Conservation (phyloP, 225 moss, liverwort and hornwort species). For the Straminergon stramineum region DNA sequence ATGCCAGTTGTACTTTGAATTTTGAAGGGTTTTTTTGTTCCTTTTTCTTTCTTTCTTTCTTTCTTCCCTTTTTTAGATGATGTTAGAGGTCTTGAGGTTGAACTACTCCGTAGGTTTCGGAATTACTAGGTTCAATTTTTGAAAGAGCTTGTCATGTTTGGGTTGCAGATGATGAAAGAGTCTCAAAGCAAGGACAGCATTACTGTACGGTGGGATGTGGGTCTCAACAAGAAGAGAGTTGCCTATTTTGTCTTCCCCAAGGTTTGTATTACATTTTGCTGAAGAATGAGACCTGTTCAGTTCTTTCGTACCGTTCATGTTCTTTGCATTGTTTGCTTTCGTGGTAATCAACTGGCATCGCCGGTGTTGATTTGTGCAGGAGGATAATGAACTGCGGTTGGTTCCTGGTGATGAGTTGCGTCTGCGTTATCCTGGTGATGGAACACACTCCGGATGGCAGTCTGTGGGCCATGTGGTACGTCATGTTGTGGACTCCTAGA, state of each 20-base stretch:
- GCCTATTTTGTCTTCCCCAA: conserved; percentile 95
- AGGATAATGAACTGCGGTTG: conserved; percentile 91
- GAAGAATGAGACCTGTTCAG: background rate
- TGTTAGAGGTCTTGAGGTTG: background rate
- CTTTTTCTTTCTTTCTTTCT: background rate
- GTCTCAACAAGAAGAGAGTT: conserved; percentile 92
- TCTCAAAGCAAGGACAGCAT: conserved; percentile 98
- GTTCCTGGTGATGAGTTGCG: conserved; percentile 96
- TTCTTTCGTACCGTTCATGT: background rate
- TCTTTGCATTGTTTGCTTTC: background rate
- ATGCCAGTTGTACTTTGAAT: background rate
- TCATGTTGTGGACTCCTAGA: background rate
- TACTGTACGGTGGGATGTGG: conserved; percentile 94
- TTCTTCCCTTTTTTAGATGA: background rate
- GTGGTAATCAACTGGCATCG: background rate
- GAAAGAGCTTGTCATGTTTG: background rate
- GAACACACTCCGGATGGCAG: conserved; percentile 92
- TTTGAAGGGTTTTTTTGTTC: background rate
- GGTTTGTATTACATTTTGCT: conserved; percentile 21
- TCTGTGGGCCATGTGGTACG: conserved; percentile 97
- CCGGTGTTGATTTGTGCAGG: conserved; percentile 29
- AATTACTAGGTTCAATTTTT: background rate
- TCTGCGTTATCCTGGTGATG: conserved; percentile 79
- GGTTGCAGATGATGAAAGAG: conserved; percentile 97
- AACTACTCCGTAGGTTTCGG: background rate